These are phyloP conservation scores for Cicer arietinum DNA, from an alignment of 306 rosid species.

Conservation along the genomic window DNA sequence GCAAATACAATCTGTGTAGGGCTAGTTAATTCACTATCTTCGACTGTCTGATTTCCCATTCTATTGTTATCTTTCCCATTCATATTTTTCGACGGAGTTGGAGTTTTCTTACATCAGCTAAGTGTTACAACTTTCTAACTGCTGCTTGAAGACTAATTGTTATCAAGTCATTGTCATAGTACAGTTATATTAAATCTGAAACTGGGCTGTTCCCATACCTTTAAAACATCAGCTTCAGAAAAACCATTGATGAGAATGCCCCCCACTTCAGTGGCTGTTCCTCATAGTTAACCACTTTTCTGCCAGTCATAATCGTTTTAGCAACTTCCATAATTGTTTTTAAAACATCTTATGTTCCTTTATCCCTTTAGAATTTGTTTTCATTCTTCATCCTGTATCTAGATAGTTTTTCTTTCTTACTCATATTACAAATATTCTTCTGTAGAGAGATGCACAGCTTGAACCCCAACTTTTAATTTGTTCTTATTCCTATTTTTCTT, in stretches of 20 bases:
- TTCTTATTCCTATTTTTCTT: background rate
- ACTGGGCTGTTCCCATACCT: no score
- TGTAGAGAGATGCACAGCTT: constrained; percentile 1
- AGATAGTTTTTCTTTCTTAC: background rate
- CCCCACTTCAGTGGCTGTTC: background rate
- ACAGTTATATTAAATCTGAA: no score
- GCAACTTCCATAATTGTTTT: background rate
- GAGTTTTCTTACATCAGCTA: background rate
- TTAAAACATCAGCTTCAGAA: no score
- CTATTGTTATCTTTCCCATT: background rate
- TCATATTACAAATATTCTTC: constrained; percentile 1
- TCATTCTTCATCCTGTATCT: background rate
- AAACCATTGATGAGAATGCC: background rate
- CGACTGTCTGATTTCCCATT: background rate
- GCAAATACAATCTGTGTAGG: background rate
- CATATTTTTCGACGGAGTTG: background rate
- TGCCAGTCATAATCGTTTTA: background rate
- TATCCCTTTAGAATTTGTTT: background rate
- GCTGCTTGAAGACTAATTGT: background rate
- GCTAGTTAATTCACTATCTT: background rate
- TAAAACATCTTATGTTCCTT: background rate
- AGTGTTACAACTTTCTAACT: background rate
- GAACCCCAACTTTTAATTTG: background rate
- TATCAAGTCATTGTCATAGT: background rate
- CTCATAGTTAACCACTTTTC: background rate